Percentiles rank a stretch among this genome's conserved stretches.
Evolutionary conservation across 2,329 filamentous ascomycete species (phyloP).

Genomic region (Metarhizium anisopliae): DNA sequence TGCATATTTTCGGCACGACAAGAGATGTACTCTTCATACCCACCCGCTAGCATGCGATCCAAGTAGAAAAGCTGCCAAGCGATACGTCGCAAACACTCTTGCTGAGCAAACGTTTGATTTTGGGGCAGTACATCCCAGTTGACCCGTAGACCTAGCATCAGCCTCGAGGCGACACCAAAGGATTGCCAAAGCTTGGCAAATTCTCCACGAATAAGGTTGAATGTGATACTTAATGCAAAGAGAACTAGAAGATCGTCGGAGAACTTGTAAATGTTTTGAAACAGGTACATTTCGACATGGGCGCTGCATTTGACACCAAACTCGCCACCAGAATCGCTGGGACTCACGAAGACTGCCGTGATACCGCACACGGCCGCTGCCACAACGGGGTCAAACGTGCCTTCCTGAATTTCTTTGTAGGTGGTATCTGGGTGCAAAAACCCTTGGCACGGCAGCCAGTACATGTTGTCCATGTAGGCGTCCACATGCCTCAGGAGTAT

Average conservation of each 20-base stretch:
- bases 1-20: conserved; percentile 28
- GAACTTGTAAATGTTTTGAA: conserved; percentile 30
- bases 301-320: conserved; percentile 29
- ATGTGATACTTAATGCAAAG: conserved; percentile 25
- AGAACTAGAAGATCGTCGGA: conserved; percentile 24
- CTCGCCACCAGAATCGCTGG: conserved; percentile 21
- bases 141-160: conserved; percentile 28
- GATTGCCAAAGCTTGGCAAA: conserved; percentile 32
- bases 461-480: conserved; percentile 29
- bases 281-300: conserved; percentile 29
- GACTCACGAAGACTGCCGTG: conserved; percentile 25
- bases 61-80: conserved; percentile 30
- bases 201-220: conserved; percentile 26
- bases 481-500: conserved; percentile 27
- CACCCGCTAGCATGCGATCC: conserved; percentile 28
- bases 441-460: conserved; percentile 28
- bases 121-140: conserved; percentile 27
- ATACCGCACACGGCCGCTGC: conserved; percentile 31
- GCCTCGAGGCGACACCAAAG: conserved; percentile 25
- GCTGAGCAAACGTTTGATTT: conserved; percentile 22
- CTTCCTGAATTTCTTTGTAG: conserved; percentile 27
- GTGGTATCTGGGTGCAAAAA: conserved; percentile 27
- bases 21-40: conserved; percentile 31
- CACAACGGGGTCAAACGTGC: conserved; percentile 23
- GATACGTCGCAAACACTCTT: conserved; percentile 26